Evolutionary conservation across 2,329 filamentous ascomycete genomes (phyloP).

Genomic region (Eutypa lata): DNA sequence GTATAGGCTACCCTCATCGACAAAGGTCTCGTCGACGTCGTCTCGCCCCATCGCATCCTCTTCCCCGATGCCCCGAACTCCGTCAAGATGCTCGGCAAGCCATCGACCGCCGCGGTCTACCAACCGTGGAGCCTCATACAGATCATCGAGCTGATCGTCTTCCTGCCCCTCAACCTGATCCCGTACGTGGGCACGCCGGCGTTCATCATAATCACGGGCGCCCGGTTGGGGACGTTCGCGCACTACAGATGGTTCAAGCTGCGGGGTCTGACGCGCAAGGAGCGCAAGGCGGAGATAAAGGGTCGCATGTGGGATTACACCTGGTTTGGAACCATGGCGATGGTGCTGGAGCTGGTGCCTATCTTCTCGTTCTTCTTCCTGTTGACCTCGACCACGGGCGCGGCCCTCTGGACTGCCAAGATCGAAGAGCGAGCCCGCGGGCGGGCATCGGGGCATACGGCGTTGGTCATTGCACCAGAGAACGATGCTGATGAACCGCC

Average conservation of each 20-base stretch:
- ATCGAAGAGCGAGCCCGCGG: slow-evolving; percentile 60
- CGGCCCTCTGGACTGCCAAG: slow-evolving; percentile 80
- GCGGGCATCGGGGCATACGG: slow-evolving; percentile 7
- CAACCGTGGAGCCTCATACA: slow-evolving; percentile 89
- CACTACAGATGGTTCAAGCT: slow-evolving; percentile 91
- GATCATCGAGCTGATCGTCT: slow-evolving; percentile 77
- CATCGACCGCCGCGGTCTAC: slow-evolving; percentile 72
- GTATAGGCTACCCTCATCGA: slow-evolving; percentile 69
- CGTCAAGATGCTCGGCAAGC: slow-evolving; percentile 78
- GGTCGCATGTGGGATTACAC: slow-evolving; percentile 77
- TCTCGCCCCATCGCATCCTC: slow-evolving; percentile 63
- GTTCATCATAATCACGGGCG: slow-evolving; percentile 85
- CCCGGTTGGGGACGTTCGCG: slow-evolving; percentile 80
- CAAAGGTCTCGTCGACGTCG: slow-evolving; percentile 65
- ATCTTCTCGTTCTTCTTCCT: slow-evolving; percentile 92
- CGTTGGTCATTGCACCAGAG: slow-evolving; percentile 12
- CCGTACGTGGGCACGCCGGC: slow-evolving; percentile 79
- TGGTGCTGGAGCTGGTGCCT: slow-evolving; percentile 83
- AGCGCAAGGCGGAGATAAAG: slow-evolving; percentile 68
- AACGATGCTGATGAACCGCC: slow-evolving; percentile 30
- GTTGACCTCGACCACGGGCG: slow-evolving; percentile 79
- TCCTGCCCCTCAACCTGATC: slow-evolving; percentile 81
- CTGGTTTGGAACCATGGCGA: slow-evolving; percentile 86
- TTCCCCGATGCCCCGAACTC: slow-evolving; percentile 67
- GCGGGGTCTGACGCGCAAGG: slow-evolving; percentile 67